Percentiles rank a stretch among this genome's conserved stretches.
Conservation (phyloP, 441 rosid genomes). For the Mallotus repandus region DNA sequence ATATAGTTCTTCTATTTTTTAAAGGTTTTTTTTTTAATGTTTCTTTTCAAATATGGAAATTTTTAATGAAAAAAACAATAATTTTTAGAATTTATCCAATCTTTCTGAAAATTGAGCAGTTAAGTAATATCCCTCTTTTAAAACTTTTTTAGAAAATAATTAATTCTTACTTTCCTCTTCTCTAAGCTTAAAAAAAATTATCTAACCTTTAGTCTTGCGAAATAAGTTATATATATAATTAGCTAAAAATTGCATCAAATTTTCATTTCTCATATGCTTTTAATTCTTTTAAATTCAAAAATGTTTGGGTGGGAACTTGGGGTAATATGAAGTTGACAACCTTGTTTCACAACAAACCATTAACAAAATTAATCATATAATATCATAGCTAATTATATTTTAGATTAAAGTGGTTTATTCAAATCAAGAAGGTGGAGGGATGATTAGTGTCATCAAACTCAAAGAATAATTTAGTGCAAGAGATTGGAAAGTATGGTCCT, state of each 20-base stretch:
- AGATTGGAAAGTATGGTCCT: conserved; percentile 19
- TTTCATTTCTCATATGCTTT: no score
- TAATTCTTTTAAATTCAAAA: neutral
- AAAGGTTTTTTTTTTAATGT: no score
- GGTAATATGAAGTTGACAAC: conserved; percentile 25
- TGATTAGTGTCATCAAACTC: conserved; percentile 38
- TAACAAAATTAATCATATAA: conserved; percentile 4
- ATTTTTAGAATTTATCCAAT: no score
- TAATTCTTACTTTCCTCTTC: no score
- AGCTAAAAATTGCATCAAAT: no score
- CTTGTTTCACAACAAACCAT: conserved; percentile 23
- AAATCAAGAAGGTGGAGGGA: conserved; percentile 37
- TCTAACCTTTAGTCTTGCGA: no score
- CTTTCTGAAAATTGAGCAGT: no score
- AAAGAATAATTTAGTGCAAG: conserved; percentile 16
- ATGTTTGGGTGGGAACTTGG: neutral
- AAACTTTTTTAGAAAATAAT: no score
- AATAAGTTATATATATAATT: no score
- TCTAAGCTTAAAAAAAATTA: no score
- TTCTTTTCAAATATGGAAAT: neutral
- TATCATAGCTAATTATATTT: neutral
- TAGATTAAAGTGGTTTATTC: neutral
- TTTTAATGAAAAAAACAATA: neutral
- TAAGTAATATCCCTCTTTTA: no score
- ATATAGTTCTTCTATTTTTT: neutral